Evolutionary conservation across 2,329 filamentous ascomycete genomes (phyloP).

Genomic region (Botrytis medusae): DNA sequence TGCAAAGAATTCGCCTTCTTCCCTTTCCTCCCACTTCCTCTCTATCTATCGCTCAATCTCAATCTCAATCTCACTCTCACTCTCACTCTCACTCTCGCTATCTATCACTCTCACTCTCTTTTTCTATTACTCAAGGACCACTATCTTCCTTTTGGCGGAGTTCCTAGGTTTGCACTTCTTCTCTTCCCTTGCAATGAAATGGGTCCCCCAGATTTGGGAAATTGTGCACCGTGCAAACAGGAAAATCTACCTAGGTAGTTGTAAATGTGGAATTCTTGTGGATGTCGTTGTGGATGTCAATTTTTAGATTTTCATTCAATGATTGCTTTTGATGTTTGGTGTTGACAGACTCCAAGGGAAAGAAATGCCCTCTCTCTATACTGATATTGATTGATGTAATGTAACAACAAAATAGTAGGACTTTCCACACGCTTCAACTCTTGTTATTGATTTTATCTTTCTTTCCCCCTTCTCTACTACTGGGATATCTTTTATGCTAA

Average conservation of each 20-base stretch:
- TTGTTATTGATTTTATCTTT: neutral
- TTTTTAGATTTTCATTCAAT: neutral
- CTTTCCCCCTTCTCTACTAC: neutral
- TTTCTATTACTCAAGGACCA: neutral
- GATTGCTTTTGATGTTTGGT: neutral
- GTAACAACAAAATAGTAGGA: neutral
- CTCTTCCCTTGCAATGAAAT: neutral
- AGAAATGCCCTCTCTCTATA: neutral
- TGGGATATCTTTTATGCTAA: neutral
- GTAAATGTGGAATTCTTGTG: constrained; percentile 2
- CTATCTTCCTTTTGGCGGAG: neutral
- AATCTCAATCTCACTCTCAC: neutral
- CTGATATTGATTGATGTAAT: neutral
- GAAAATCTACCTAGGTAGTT: no score
- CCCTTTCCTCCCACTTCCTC: neutral
- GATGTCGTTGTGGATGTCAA: neutral
- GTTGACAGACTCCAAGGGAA: neutral
- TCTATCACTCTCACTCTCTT: neutral
- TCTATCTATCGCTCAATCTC: neutral
- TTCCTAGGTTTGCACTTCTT: neutral
- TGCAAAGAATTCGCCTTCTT: neutral
- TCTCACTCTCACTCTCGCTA: neutral
- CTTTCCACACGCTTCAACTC: neutral
- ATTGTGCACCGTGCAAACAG: neutral
- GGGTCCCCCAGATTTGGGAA: neutral